Conservation (phyloP, 2,329 filamentous ascomycete species). For the Nemania abortiva region DNA sequence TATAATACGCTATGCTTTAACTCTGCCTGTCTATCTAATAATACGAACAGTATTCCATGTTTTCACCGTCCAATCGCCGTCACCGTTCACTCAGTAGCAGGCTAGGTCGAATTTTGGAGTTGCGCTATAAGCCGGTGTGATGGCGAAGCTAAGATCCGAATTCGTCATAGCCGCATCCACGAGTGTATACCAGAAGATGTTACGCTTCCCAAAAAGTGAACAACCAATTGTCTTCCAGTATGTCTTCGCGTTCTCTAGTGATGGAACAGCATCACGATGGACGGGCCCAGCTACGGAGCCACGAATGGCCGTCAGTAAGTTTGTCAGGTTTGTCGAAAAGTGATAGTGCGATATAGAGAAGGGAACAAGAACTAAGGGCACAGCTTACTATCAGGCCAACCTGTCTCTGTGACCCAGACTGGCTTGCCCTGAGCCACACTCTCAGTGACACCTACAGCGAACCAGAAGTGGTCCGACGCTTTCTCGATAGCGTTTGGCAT, state of each 20-base stretch:
- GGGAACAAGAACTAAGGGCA: slow-evolving; percentile 47
- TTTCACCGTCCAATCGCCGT: background rate
- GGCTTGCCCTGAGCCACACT: slow-evolving; percentile 47
- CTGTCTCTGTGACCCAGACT: slow-evolving; percentile 50
- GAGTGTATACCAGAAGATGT: slow-evolving; percentile 67
- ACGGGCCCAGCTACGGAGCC: slow-evolving; percentile 43
- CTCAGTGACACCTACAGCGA: slow-evolving; percentile 45
- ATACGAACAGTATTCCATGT: background rate
- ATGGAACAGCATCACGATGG: slow-evolving; percentile 47
- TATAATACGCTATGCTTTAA: slow-evolving; percentile 7
- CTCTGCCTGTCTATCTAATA: slow-evolving; percentile 5
- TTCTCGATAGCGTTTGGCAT: slow-evolving; percentile 47
- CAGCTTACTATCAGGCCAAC: slow-evolving; percentile 49
- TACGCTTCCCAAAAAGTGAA: slow-evolving; percentile 50
- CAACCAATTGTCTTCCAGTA: slow-evolving; percentile 53
- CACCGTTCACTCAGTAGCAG: slow-evolving; percentile 35
- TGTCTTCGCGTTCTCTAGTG: slow-evolving; percentile 45
- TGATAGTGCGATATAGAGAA: background rate
- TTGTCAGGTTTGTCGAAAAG: background rate
- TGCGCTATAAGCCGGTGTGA: slow-evolving; percentile 43
- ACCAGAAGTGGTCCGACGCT: slow-evolving; percentile 46
- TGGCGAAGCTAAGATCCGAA: slow-evolving; percentile 46
- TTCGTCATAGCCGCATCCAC: slow-evolving; percentile 60
- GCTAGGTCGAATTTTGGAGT: slow-evolving; percentile 45
- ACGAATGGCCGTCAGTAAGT: slow-evolving; percentile 13